Evolutionary conservation across 2,329 filamentous ascomycete genomes (phyloP).

Genomic region (Cladophialophora immunda): DNA sequence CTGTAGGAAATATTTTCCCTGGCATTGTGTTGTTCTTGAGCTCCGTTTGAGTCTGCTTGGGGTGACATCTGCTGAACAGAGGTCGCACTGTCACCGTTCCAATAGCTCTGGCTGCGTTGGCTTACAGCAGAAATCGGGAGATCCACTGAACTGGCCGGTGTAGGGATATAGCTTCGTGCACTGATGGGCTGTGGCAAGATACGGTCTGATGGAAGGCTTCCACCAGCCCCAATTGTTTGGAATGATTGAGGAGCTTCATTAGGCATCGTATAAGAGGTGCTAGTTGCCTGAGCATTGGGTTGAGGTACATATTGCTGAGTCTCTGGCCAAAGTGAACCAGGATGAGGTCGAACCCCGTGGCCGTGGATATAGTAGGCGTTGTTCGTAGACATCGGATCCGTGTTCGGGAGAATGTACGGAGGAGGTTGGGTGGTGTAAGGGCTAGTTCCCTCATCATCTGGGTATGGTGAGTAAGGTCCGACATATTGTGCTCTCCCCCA

Average conservation of each 20-base stretch:
- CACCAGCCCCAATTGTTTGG: constrained; percentile 17
- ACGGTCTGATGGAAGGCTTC: constrained; percentile 29
- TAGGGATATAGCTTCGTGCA: constrained; percentile 22
- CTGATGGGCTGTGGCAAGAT: constrained; percentile 30
- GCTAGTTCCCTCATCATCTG: constrained; percentile 46
- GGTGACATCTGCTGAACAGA: constrained; percentile 15
- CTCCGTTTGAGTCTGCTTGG: constrained; percentile 26
- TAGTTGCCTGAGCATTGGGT: constrained; percentile 19
- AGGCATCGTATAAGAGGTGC: constrained; percentile 21
- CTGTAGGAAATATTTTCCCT: constrained; percentile 38
- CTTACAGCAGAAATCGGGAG: constrained; percentile 14
- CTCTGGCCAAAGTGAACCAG: constrained; percentile 32
- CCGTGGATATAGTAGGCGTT: constrained; percentile 32
- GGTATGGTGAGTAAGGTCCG: constrained; percentile 42
- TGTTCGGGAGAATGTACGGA: constrained; percentile 48
- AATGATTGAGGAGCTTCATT: constrained; percentile 26
- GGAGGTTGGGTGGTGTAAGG: constrained; percentile 48
- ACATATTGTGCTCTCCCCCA: constrained; percentile 34
- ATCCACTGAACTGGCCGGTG: constrained; percentile 21
- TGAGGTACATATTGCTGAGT: constrained; percentile 28
- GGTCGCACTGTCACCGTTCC: constrained; percentile 23
- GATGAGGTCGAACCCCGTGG: constrained; percentile 29
- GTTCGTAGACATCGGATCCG: constrained; percentile 41
- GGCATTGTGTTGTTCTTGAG: constrained; percentile 35
- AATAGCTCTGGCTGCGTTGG: constrained; percentile 21